These are phyloP conservation scores for Cryphonectria carpinicola DNA, from an alignment of 2,329 filamentous ascomycete genomes.

Conservation along the genomic window DNA sequence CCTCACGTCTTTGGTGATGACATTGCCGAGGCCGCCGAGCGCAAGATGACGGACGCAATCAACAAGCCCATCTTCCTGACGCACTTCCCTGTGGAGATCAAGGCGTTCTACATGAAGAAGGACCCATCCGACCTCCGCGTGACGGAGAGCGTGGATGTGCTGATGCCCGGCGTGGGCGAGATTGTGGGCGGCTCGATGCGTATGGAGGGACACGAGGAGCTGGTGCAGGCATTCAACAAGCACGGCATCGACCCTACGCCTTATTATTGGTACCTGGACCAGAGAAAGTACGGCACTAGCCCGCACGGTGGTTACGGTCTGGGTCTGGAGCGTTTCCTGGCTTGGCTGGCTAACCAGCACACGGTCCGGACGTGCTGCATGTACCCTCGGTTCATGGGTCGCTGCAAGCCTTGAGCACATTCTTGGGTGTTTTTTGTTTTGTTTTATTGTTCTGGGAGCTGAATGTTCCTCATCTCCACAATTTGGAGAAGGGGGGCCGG, in stretches of 20 bases:
- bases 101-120: slow-evolving; percentile 99
- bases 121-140: slow-evolving; percentile 78
- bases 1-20: slow-evolving; percentile 93
- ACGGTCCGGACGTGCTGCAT: slow-evolving; percentile 70
- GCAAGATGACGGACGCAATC: slow-evolving; percentile 95
- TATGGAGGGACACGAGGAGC: slow-evolving; percentile 87
- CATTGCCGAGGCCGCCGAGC: slow-evolving; percentile 96
- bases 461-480: neutral
- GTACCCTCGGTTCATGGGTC: slow-evolving; percentile 80
- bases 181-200: slow-evolving; percentile 97
- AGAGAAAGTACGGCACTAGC: slow-evolving; percentile 93
- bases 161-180: slow-evolving; percentile 94
- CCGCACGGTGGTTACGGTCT: slow-evolving; percentile 94
- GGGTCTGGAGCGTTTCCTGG: slow-evolving; percentile 80
- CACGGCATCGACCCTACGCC: slow-evolving; percentile 82
- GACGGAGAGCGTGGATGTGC: slow-evolving; percentile 86
- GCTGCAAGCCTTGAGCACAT: slow-evolving; percentile 70
- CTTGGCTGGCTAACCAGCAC: slow-evolving; percentile 67
- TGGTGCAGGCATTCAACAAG: slow-evolving; percentile 84
- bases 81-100: slow-evolving; percentile 96
- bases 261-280: slow-evolving; percentile 99
- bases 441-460: neutral
- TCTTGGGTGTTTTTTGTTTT: too few species aligned
- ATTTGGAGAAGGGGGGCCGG: neutral
- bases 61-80: slow-evolving; percentile 95